Evolutionary conservation across 2,329 filamentous ascomycete genomes (phyloP).

Genomic region (Trichoderma semiorbis): DNA sequence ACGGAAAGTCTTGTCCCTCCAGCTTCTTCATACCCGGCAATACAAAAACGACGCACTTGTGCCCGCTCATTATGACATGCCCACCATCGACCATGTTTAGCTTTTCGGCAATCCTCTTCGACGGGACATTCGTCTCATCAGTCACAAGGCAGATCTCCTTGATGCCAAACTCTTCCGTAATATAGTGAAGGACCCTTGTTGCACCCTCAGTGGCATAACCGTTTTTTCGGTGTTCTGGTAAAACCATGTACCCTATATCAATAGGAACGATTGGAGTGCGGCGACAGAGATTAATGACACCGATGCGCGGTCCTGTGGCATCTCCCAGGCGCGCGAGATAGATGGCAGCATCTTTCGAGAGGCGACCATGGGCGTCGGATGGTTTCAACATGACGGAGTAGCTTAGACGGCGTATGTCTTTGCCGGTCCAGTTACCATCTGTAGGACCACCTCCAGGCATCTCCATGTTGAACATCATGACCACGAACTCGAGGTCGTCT

Average conservation of each 20-base stretch:
- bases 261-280: neutral
- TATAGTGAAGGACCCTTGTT: neutral
- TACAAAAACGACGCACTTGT: neutral
- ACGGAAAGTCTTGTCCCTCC: neutral
- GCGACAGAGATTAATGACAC: neutral
- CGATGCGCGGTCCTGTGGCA: neutral
- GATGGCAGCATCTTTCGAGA: neutral
- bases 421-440: neutral
- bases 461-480: neutral
- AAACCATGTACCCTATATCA: neutral
- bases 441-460: neutral
- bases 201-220: neutral
- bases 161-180: neutral
- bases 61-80: neutral
- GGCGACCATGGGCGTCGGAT: neutral
- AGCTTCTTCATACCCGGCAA: neutral
- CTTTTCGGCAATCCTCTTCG: neutral
- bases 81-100: neutral
- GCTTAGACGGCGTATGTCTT: neutral
- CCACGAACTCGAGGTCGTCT: neutral
- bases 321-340: neutral
- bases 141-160: neutral
- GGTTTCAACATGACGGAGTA: neutral
- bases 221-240: neutral
- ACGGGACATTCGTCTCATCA: neutral